These are phyloP conservation scores for Calonectria leucothoes DNA, from an alignment of 2,329 filamentous ascomycete genomes.

Conservation along the genomic window DNA sequence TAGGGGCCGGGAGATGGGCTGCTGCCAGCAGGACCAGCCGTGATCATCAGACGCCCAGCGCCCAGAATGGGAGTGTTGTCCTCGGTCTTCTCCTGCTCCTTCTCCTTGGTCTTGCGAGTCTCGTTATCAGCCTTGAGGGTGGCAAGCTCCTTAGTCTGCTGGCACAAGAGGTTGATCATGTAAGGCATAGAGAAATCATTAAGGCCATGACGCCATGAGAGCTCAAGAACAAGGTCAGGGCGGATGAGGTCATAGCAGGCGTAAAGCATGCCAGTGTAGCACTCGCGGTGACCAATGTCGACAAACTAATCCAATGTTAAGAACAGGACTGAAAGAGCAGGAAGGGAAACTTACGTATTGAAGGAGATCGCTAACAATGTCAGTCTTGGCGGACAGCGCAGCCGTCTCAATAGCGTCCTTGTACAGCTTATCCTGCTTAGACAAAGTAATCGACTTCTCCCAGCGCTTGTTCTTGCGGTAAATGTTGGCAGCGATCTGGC, in stretches of 20 bases:
- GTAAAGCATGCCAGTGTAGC: constrained; percentile 99
- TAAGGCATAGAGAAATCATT: constrained; percentile 99
- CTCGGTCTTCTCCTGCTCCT: constrained; percentile 82
- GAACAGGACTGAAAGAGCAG: background rate
- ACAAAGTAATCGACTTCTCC: constrained; percentile 98
- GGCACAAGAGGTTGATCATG: constrained; percentile 97
- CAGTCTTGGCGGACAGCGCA: constrained; percentile 88
- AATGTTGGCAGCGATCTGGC: constrained; percentile 97
- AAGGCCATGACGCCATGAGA: constrained; percentile 96
- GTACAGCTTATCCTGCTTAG: constrained; percentile 99
- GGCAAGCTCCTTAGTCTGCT: constrained; percentile 89
- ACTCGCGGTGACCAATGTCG: constrained; percentile 98
- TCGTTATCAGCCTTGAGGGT: constrained; percentile 95
- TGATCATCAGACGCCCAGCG: constrained; percentile 91
- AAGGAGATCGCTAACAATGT: constrained; percentile 94
- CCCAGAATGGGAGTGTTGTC: constrained; percentile 95
- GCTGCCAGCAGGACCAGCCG: constrained; percentile 78
- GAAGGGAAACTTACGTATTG: constrained; percentile 83
- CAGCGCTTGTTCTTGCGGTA: constrained; percentile 99
- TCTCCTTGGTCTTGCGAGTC: constrained; percentile 84
- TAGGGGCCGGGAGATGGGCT: constrained; percentile 73
- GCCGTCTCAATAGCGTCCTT: constrained; percentile 99
- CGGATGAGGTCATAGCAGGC: constrained; percentile 98
- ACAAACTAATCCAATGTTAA: constrained; percentile 79
- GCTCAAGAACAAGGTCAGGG: constrained; percentile 90